Conservation (phyloP, 2,329 filamentous ascomycete genomes). For the Pestalotiopsis fici region DNA sequence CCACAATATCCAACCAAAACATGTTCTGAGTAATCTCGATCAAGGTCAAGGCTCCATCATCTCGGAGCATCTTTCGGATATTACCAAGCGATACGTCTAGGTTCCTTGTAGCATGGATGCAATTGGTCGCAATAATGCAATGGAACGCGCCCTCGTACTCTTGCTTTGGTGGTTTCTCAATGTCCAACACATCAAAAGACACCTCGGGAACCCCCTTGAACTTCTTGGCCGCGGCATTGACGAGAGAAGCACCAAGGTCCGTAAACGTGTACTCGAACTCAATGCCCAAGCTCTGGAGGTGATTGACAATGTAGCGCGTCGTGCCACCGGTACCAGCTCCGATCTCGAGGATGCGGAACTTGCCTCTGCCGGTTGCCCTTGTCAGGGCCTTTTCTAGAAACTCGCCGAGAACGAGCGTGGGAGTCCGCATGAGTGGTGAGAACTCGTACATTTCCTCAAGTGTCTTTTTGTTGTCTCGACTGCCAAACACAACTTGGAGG, state of each 20-base stretch:
- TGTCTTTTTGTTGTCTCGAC: too few relatives aligned
- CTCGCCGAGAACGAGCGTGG: constrained; percentile 16
- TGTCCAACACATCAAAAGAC: constrained; percentile 27
- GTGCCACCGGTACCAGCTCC: constrained; percentile 46
- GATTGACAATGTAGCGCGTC: constrained; percentile 30
- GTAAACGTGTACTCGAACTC: constrained; percentile 41
- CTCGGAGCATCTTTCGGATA: constrained; percentile 26
- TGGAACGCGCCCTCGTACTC: constrained; percentile 24
- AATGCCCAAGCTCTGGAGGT: constrained; percentile 22
- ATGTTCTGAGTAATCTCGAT: constrained; percentile 30
- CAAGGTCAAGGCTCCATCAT: constrained; percentile 28
- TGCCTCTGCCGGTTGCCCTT: not conserved
- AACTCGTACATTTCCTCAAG: too few relatives aligned
- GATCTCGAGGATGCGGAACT: constrained; percentile 40
- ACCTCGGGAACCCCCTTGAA: constrained; percentile 22
- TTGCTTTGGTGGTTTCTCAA: constrained; percentile 25
- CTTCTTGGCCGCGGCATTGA: constrained; percentile 23
- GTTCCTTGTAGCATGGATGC: constrained; percentile 35
- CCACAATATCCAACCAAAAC: constrained; percentile 30
- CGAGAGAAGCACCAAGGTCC: constrained; percentile 37
- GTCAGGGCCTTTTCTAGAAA: constrained; percentile 15
- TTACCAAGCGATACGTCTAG: constrained; percentile 23
- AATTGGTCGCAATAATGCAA: constrained; percentile 34
- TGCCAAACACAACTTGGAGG: too few relatives aligned
- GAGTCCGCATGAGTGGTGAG: too few relatives aligned